Evolutionary conservation across 2,329 filamentous ascomycete genomes (phyloP), one percentile per base, ranked within the genome.

Genomic region (Reticulascus tulasneorum): DNA sequence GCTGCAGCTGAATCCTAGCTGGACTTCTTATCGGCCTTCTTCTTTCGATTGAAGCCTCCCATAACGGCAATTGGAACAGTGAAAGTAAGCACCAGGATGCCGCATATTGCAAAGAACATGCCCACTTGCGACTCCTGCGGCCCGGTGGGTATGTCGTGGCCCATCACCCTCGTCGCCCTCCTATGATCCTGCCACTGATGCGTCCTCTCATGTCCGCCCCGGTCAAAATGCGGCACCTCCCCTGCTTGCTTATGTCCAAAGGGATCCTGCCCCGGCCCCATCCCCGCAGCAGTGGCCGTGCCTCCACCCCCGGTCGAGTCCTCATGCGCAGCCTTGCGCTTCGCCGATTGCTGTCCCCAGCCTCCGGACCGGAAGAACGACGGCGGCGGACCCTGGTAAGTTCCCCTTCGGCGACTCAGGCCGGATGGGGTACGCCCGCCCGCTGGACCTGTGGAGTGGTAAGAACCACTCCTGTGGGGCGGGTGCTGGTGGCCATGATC

Each of bases 321-420:
- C 34, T 73, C 68, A 41, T 78, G 73, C 28, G 73, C 72, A 23
- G 70, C 69, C 35, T 63, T 60, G 23, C 79, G 60, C 62, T 84
- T 84, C 23, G 73, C 73, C 3, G 63, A 56, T 40, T 86, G 77
- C 4, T 65, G 58, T 30, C 86, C 86, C 75, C 88, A 94, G 4
- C 85, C 87, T 5, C 88, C 89, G 43, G 75, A 81, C 13, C 82
- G 75, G 61, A 88, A 96, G 66, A 96, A 97, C 46, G 80, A 86
- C 0, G 91, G 90, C 33, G 93, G 90, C 4, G 93, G 91, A 0
- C 91, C 91, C 15, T 77, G 77, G 60, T 94, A 96, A 5, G 82
- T 73, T 3, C 80, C 78, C 4, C 87, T 73, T 17, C 91, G 77
- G 25, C 83, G 77, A 56, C 82, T 89, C 21, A 98, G 67, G 1